Percentiles rank a stretch among this genome's conserved stretches.
Conservation (phyloP, 2,329 filamentous ascomycete species). For the Chalara sp. region DNA sequence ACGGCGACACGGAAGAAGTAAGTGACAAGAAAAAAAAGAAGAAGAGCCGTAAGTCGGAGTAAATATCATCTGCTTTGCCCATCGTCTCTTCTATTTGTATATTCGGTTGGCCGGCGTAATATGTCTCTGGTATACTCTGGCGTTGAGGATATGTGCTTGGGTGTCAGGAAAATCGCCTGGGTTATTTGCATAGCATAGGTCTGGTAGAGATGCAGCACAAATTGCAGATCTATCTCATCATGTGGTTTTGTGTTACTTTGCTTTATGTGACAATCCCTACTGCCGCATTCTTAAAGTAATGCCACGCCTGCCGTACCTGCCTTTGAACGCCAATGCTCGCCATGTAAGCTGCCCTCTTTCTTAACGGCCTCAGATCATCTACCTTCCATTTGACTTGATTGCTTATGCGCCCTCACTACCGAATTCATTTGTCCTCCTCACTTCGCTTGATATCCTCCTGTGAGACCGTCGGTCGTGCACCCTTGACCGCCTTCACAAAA, state of each 20-base stretch:
- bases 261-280: too few relatives aligned
- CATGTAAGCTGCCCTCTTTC: constrained; percentile 8
- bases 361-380: neutral
- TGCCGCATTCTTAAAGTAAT: too few relatives aligned
- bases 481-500: constrained; percentile 86
- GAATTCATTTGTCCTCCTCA: constrained; percentile 87
- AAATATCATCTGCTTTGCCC: neutral
- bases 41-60: constrained; percentile 34
- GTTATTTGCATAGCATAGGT: constrained; percentile 1
- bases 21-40: constrained; percentile 59
- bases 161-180: neutral
- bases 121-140: neutral
- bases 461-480: constrained; percentile 84
- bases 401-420: constrained; percentile 68
- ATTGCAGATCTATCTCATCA: too few relatives aligned
- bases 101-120: neutral
- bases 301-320: neutral
- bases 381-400: neutral
- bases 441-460: constrained; percentile 77
- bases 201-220: neutral
- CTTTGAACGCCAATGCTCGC: constrained; percentile 2
- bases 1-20: constrained; percentile 37
- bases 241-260: too few relatives aligned
- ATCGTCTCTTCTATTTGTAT: constrained; percentile 1
- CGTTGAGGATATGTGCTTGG: neutral